Percentiles rank a stretch among this genome's conserved stretches.
These are phyloP conservation scores for Pestalotiopsis fici DNA, from an alignment of 2,329 filamentous ascomycete genomes.

Conservation along the genomic window DNA sequence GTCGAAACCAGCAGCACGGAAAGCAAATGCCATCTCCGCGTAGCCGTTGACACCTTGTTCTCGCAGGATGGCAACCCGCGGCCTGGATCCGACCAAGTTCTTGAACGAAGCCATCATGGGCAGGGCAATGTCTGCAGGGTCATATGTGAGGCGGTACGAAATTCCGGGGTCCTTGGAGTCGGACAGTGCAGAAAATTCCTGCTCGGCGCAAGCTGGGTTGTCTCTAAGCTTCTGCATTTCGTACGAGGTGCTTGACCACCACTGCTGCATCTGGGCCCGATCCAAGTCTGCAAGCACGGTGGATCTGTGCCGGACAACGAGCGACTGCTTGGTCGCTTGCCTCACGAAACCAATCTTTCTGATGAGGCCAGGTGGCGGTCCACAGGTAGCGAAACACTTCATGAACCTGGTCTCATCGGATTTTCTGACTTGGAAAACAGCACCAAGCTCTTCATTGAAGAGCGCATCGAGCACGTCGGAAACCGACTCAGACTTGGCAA, in stretches of 20 bases:
- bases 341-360: conserved; percentile 81
- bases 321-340: conserved; percentile 68
- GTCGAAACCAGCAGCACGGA: conserved; percentile 87
- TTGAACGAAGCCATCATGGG: conserved; percentile 67
- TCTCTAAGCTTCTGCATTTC: conserved; percentile 90
- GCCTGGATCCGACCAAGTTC: conserved; percentile 22
- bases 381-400: conserved; percentile 87
- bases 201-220: conserved; percentile 82
- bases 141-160: conserved; percentile 79
- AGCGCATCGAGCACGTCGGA: conserved; percentile 73
- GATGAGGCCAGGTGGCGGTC: conserved; percentile 78
- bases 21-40: conserved; percentile 97
- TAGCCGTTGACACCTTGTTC: conserved; percentile 96
- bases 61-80: conserved; percentile 83
- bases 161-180: conserved; percentile 82
- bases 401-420: conserved; percentile 83
- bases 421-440: conserved; percentile 92
- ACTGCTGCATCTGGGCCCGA: conserved; percentile 76
- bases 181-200: conserved; percentile 74
- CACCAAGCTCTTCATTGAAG: conserved; percentile 96
- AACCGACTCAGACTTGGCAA: conserved; percentile 62
- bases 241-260: conserved; percentile 86
- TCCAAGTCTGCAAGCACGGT: conserved; percentile 68
- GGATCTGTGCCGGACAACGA: conserved; percentile 74
- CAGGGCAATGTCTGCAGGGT: conserved; percentile 75